A percentile compares a stretch with the other conserved stretches of the same genome.
phyloP scores from a whole-genome alignment of 495 filamentous ascomycete species.

The Lepraria neglecta region DNA sequence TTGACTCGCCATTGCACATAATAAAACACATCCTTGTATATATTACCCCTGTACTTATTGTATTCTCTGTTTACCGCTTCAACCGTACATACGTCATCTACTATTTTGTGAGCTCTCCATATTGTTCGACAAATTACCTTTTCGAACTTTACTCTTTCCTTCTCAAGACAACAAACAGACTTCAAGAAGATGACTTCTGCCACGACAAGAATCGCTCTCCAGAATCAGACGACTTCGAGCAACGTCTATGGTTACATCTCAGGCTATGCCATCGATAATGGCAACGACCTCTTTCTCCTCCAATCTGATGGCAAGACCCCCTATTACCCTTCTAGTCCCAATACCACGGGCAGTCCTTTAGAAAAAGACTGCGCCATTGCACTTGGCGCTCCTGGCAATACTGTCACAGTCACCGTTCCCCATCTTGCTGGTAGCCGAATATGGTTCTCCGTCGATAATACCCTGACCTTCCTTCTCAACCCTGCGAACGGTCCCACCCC shows the following conservation, averaged over 20 bases:
- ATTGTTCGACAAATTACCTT: neutral
- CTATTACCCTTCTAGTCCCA: constrained; percentile 51
- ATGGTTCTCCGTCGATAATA: constrained; percentile 58
- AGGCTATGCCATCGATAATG: constrained; percentile 55
- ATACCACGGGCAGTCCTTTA: constrained; percentile 40
- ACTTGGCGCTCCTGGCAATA: constrained; percentile 54
- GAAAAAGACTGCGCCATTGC: constrained; percentile 53
- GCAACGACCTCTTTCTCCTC: constrained; percentile 54
- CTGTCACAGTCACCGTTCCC: constrained; percentile 56
- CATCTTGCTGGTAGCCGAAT: constrained; percentile 62
- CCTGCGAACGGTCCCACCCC: constrained; percentile 51
- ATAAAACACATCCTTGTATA: neutral
- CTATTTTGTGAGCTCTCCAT: neutral
- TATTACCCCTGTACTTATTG: constrained; percentile 9
- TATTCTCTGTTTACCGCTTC: neutral
- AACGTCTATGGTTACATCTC: constrained; percentile 66
- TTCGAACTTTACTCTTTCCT: neutral
- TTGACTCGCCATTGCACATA: constrained; percentile 9
- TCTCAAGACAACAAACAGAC: neutral
- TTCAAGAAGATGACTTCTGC: constrained; percentile 30
- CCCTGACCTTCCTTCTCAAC: constrained; percentile 64
- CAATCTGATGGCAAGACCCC: constrained; percentile 52
- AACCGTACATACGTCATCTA: constrained; percentile 5
- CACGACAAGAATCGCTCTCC: constrained; percentile 52
- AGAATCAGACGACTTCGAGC: constrained; percentile 56